A percentile compares a stretch with the other conserved stretches of the same genome.
Conservation (phyloP, 2,329 filamentous ascomycete species). For the Cryphonectria japonica region DNA sequence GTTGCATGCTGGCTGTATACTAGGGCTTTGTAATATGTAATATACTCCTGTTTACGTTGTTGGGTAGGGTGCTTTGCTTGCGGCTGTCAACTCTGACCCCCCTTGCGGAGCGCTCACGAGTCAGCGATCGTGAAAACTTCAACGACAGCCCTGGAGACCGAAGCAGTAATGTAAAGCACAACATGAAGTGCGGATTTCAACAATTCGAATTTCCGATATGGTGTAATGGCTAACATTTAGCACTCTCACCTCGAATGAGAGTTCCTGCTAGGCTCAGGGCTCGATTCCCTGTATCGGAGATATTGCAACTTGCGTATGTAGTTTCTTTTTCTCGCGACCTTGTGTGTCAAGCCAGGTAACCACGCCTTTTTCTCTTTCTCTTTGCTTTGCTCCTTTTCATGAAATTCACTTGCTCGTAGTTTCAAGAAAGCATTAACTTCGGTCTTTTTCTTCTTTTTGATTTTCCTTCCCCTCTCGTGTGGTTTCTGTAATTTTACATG, state of each 20-base stretch:
- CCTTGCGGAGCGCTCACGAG: neutral
- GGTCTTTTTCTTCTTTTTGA: neutral
- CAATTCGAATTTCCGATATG: neutral
- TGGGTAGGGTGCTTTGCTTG: neutral
- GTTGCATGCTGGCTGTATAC: neutral
- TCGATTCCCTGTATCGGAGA: conserved; percentile 1
- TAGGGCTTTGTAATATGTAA: no score
- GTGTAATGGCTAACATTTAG: neutral
- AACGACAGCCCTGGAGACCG: neutral
- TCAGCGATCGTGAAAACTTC: neutral
- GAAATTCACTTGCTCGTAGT: neutral
- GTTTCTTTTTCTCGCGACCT: neutral
- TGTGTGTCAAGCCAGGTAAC: no score
- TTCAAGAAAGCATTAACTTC: neutral
- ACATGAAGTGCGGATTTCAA: neutral
- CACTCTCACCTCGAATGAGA: neutral
- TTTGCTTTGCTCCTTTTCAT: neutral
- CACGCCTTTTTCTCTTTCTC: neutral
- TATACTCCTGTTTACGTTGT: neutral
- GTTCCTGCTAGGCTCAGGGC: neutral
- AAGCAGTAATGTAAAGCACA: neutral
- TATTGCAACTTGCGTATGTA: neutral
- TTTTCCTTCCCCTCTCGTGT: no score
- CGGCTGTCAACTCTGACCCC: neutral
- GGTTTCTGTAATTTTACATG: neutral